A percentile compares a stretch with the other conserved stretches of the same genome.
Evolutionary conservation across 345 rosid genomes (phyloP).

Genomic region (Toxicodendron radicans): DNA sequence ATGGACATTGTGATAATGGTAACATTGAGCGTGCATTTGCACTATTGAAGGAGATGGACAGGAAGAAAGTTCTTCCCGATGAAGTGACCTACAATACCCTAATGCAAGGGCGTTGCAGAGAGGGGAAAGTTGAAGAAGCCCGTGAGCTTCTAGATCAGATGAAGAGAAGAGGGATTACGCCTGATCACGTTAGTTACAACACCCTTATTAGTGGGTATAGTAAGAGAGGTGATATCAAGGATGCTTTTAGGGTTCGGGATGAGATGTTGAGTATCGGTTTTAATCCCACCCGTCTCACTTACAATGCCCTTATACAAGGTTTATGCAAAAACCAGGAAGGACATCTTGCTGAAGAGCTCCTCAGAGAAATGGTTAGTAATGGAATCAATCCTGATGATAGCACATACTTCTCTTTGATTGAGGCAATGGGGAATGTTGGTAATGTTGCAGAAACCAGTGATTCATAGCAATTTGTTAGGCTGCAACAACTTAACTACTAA

Average conservation of each 20-base stretch:
- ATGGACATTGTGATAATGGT: constrained; percentile 72
- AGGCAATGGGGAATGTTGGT: constrained; percentile 46
- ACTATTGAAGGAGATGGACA: constrained; percentile 72
- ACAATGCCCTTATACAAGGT: constrained; percentile 82
- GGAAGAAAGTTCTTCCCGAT: constrained; percentile 64
- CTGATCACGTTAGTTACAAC: constrained; percentile 81
- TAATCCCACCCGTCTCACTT: constrained; percentile 79
- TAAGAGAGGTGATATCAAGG: constrained; percentile 75
- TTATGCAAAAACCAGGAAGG: constrained; percentile 75
- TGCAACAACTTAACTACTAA: not conserved
- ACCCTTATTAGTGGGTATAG: constrained; percentile 88
- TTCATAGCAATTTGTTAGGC: constrained; percentile 1
- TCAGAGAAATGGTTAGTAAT: constrained; percentile 76
- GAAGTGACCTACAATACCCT: constrained; percentile 89
- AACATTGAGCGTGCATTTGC: constrained; percentile 65
- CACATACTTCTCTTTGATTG: constrained; percentile 66
- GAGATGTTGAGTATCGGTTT: constrained; percentile 89
- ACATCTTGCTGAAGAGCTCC: constrained; percentile 66
- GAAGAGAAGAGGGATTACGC: constrained; percentile 79
- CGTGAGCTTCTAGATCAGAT: constrained; percentile 75
- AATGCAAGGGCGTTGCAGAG: constrained; percentile 79
- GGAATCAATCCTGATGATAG: constrained; percentile 84
- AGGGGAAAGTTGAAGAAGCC: constrained; percentile 87
- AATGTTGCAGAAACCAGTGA: constrained; percentile 13
- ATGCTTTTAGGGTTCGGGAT: constrained; percentile 72